Percentiles rank a stretch among this genome's conserved stretches.
phyloP scores from a whole-genome alignment of 306 rosid species.

The Gleditsia sinensis region DNA sequence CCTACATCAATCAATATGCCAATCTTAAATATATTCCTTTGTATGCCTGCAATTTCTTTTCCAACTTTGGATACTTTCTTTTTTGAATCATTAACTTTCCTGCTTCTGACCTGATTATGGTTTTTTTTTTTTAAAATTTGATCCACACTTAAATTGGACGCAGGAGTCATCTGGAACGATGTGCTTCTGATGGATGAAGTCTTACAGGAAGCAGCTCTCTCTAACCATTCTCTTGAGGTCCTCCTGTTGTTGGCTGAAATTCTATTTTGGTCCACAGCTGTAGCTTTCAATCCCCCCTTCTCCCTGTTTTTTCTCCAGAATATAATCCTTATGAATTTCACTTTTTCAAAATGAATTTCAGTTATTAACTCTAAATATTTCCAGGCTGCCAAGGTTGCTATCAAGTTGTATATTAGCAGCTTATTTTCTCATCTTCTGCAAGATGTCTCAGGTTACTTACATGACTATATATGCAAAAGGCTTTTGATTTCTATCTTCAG shows the following conservation, averaged over 20 bases:
- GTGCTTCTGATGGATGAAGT: constrained; percentile 73
- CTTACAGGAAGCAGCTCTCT: constrained; percentile 67
- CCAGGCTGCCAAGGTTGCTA: constrained; percentile 66
- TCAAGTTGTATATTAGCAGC: constrained; percentile 52
- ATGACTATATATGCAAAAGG: constrained; percentile 26
- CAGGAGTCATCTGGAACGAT: constrained; percentile 75
- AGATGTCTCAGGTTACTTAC: constrained; percentile 62
- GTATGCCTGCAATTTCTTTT: constrained; percentile 5
- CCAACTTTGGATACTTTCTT: neutral
- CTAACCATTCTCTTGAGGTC: constrained; percentile 72
- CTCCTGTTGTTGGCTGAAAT: constrained; percentile 29
- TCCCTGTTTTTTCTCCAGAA: neutral
- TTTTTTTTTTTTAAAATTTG: constrained; percentile 24
- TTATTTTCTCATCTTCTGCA: constrained; percentile 68
- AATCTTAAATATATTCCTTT: neutral
- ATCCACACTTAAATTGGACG: constrained; percentile 17
- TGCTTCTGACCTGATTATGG: constrained; percentile 5
- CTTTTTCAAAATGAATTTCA: constrained; percentile 26
- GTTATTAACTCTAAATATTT: constrained; percentile 32
- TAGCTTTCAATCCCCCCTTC: constrained; percentile 22
- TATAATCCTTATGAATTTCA: constrained; percentile 19
- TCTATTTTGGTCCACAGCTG: constrained; percentile 17
- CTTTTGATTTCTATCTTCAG: constrained; percentile 28
- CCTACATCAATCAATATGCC: neutral
- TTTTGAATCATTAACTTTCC: neutral